Percentiles rank a stretch among this genome's conserved stretches.
phyloP scores from a whole-genome alignment of 2,329 filamentous ascomycete genomes.

The Aspergillus candidus region DNA sequence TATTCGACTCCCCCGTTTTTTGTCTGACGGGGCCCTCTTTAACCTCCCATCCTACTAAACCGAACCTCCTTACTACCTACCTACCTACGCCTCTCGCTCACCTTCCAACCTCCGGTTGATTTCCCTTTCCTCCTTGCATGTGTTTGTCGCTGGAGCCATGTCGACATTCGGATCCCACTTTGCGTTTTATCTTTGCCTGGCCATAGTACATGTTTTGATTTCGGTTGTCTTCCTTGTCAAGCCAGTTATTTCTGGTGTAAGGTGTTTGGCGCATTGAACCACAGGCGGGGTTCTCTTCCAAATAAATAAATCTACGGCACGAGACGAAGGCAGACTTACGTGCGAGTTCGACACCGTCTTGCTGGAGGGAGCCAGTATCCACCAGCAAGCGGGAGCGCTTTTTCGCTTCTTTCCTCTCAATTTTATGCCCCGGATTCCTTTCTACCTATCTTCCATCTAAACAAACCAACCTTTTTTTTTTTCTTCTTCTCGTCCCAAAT shows the following conservation, averaged over 20 bases:
- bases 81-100: constrained; percentile 3
- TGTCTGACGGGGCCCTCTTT: neutral
- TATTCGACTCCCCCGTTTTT: constrained; percentile 6
- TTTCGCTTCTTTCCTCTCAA: constrained; percentile 9
- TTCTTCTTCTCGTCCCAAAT: constrained; percentile 16
- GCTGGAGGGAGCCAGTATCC: constrained; percentile 7
- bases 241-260: constrained; percentile 18
- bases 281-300: constrained; percentile 9
- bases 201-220: constrained; percentile 13
- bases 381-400: neutral
- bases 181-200: constrained; percentile 5
- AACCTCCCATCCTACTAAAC: constrained; percentile 2
- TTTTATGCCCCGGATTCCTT: constrained; percentile 11
- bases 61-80: constrained; percentile 1
- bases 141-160: constrained; percentile 13
- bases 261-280: constrained; percentile 22
- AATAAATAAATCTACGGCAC: constrained; percentile 13
- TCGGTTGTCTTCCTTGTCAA: constrained; percentile 16
- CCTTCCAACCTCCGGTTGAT: constrained; percentile 4
- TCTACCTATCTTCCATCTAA: constrained; percentile 10
- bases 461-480: constrained; percentile 10
- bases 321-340: constrained; percentile 12
- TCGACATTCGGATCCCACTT: constrained; percentile 10
- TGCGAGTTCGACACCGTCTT: constrained; percentile 6
- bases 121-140: constrained; percentile 13